Conservation (phyloP, 2,329 filamentous ascomycete genomes). For the Cryphonectria naterciae region DNA sequence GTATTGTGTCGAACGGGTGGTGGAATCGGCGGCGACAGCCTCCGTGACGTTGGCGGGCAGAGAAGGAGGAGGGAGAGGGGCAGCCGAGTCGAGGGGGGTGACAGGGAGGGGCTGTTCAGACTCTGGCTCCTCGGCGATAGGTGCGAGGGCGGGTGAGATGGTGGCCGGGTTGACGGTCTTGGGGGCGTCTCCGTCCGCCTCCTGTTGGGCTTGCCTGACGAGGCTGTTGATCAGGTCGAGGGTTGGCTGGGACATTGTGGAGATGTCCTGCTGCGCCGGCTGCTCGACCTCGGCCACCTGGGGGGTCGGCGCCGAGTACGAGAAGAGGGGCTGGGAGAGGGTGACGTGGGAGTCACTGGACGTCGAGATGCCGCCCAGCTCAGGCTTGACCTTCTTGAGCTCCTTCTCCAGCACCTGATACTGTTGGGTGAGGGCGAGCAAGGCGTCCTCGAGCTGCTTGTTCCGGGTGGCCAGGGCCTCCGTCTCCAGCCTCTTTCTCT, state of each 20-base stretch:
- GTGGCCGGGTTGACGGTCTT: slow-evolving; percentile 64
- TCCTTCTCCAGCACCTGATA: slow-evolving; percentile 55
- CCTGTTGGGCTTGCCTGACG: slow-evolving; percentile 44
- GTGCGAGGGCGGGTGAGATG: slow-evolving; percentile 60
- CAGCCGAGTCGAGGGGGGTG: slow-evolving; percentile 32
- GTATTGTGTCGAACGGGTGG: slow-evolving; percentile 99
- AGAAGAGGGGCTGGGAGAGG: slow-evolving; percentile 62
- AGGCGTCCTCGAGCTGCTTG: slow-evolving; percentile 67
- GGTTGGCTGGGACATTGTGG: slow-evolving; percentile 21
- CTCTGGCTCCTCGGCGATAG: slow-evolving; percentile 51
- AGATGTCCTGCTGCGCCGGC: neutral
- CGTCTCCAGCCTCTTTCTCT: slow-evolving; percentile 86
- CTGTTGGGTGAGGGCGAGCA: slow-evolving; percentile 62
- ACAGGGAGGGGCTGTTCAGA: slow-evolving; percentile 37
- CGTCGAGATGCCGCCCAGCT: slow-evolving; percentile 47
- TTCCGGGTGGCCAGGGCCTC: slow-evolving; percentile 82
- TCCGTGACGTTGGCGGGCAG: slow-evolving; percentile 33
- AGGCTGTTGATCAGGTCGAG: slow-evolving; percentile 47
- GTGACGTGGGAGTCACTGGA: slow-evolving; percentile 55
- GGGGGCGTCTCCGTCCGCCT: slow-evolving; percentile 36
- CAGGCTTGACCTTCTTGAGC: slow-evolving; percentile 53
- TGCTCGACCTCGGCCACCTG: slow-evolving; percentile 4
- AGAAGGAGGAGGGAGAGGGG: slow-evolving; percentile 15
- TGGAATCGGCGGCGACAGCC: slow-evolving; percentile 44
- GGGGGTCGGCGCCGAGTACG: slow-evolving; percentile 29